Base-by-base conservation (phyloP, 2,329 filamentous ascomycete species). In the Lachnellula suecica region DNA sequence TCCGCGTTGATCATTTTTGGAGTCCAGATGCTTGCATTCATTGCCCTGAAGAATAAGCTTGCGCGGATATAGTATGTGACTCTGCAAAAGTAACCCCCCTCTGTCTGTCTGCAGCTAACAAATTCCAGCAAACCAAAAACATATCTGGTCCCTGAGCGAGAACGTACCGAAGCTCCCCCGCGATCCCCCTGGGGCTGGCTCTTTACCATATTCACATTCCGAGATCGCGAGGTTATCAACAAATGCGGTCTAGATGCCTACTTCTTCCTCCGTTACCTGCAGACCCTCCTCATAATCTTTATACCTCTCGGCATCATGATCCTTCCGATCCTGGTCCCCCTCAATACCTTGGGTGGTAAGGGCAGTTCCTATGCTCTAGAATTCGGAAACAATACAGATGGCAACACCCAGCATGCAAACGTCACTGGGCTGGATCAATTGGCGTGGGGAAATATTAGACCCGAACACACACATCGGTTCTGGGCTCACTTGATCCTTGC, bases 191-290 rank as follows among this genome's bases (percentile, higher is more conserved):
- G 79, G 68, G 74, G 73, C 5, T 66, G 61, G 62, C 51, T 85
- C 53, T 59, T 83, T 61, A 66, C 80, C 70, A 68, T 96, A 78
- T 77, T 89, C 73, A 70, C 85, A 74, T 73, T 89, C 73, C 70
- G 83, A 76, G 81, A 89, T 56, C 79, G 89, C 11, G 90, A 96
- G 62, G 84, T 99, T 61, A 96, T 99, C 63, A 87, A 93, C 48
- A 96, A 97, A 71, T 97, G 93, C 62, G 94, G 94, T 17, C 81
- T 99, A 9, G 94, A 99, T 68, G 91, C 93, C 65, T 99, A 96
- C 73, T 96, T 97, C 75, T 99, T 99, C 70, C 79, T 99, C 1
- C 88, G 95, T 57, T 99, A 96, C 66, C 81, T 92, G 23, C 84
- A 87, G 56, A 88, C 89, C 65, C 82, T 97, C 4, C 80, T 97